Percentiles rank a stretch among this genome's conserved stretches.
Conservation (phyloP, 1,284 basidiomycete species). For the Malassezia brasiliensis region DNA sequence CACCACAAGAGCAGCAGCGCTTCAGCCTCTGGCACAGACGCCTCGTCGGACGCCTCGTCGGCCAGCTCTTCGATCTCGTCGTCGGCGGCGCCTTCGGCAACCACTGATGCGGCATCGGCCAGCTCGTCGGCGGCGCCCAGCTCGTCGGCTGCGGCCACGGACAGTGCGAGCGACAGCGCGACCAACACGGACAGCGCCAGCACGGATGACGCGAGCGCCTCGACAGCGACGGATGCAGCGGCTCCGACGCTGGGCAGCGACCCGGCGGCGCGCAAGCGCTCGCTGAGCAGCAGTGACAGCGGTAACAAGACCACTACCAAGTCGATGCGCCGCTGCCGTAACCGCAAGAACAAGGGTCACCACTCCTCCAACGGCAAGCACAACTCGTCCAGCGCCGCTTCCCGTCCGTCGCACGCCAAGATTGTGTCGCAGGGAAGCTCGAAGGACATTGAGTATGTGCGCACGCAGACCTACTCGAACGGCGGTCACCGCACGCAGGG, state of each 20-base stretch:
- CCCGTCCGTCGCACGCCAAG: neutral
- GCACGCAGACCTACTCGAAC: neutral
- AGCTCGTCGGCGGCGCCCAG: neutral
- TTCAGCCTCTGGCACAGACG: neutral
- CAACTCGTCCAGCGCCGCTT: neutral
- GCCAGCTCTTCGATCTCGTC: too few relatives aligned
- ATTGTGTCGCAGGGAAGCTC: constrained; percentile 14
- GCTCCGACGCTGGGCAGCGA: neutral
- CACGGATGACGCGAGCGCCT: neutral
- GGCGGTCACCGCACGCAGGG: neutral
- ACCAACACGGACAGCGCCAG: neutral
- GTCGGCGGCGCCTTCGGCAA: too few relatives aligned
- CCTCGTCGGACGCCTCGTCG: neutral
- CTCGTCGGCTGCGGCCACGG: neutral
- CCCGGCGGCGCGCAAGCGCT: neutral
- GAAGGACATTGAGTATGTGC: neutral
- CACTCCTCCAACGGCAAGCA: neutral
- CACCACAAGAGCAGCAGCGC: neutral
- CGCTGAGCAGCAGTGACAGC: neutral
- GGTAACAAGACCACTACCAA: neutral
- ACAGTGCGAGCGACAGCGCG: neutral
- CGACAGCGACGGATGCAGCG: neutral
- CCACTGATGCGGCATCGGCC: too few relatives aligned
- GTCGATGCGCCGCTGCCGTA: constrained; percentile 11
- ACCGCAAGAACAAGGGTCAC: neutral